These are phyloP conservation scores for Capsicum pubescens DNA, from an alignment of 257 asterid genomes.

Conservation along the genomic window DNA sequence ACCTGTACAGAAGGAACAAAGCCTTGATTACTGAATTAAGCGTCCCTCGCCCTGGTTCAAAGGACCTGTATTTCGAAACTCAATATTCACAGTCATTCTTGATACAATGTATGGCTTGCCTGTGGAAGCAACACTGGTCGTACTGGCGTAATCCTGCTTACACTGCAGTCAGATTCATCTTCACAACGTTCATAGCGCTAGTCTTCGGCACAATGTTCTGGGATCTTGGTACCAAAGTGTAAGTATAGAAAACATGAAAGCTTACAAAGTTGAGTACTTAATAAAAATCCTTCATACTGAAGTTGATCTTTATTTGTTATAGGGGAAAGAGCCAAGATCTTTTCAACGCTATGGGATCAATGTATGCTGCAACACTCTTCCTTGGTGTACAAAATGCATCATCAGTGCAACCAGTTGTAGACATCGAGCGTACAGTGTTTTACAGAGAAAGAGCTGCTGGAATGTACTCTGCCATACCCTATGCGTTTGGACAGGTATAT, in stretches of 20 bases:
- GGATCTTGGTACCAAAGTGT: slow-evolving; percentile 65
- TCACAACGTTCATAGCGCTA: slow-evolving; percentile 46
- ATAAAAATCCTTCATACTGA: slow-evolving; percentile 25
- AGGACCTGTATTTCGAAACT: slow-evolving; percentile 48
- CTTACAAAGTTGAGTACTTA: not conserved
- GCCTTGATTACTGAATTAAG: slow-evolving; percentile 51
- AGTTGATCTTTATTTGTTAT: slow-evolving; percentile 44
- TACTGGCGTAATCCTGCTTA: slow-evolving; percentile 67
- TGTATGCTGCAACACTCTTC: slow-evolving; percentile 34
- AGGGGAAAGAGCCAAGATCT: slow-evolving; percentile 26
- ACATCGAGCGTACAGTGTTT: slow-evolving; percentile 49
- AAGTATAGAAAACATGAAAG: slow-evolving; percentile 9
- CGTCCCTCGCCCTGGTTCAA: slow-evolving; percentile 47
- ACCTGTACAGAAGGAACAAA: slow-evolving; percentile 60
- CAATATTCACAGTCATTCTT: slow-evolving; percentile 51
- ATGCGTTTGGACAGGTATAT: slow-evolving; percentile 50
- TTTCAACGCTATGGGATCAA: slow-evolving; percentile 35
- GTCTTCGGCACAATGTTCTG: slow-evolving; percentile 63
- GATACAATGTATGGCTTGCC: slow-evolving; percentile 58
- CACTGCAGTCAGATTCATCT: slow-evolving; percentile 54
- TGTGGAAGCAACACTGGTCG: slow-evolving; percentile 64
- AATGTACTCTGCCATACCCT: slow-evolving; percentile 48
- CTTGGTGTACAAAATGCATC: slow-evolving; percentile 35
- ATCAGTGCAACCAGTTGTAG: slow-evolving; percentile 54
- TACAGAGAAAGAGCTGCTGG: slow-evolving; percentile 56